phyloP scores from a whole-genome alignment of 75 land plant genomes.

The Sequoiadendron giganteum region DNA sequence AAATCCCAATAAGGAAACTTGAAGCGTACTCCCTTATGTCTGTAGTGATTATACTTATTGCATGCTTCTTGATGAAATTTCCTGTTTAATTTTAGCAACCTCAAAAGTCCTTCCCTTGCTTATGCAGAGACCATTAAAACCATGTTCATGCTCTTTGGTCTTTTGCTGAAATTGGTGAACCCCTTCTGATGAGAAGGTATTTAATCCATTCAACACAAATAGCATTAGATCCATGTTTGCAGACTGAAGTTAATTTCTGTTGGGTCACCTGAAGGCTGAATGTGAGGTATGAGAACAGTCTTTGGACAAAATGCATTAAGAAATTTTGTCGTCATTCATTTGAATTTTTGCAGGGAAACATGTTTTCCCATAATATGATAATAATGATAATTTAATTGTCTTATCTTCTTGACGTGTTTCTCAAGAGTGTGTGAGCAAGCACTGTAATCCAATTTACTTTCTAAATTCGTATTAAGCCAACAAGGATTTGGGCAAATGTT shows the following conservation, averaged over 20 bases:
- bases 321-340: too few relatives aligned
- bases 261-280: too few relatives aligned
- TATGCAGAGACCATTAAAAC: background rate
- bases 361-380: too few relatives aligned
- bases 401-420: background rate
- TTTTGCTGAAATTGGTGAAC: background rate
- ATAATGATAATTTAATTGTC: too few relatives aligned
- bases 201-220: background rate
- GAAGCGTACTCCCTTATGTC: background rate
- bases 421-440: background rate
- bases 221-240: background rate
- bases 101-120: background rate
- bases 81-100: background rate
- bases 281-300: too few relatives aligned
- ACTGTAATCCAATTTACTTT: background rate
- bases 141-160: background rate
- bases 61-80: background rate
- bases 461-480: background rate
- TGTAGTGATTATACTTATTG: background rate
- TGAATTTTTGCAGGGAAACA: too few relatives aligned
- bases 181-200: background rate
- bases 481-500: background rate
- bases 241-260: too few relatives aligned
- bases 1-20: background rate
- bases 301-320: too few relatives aligned